Conservation (phyloP, 345 rosid species). For the Lepidium sativum region DNA sequence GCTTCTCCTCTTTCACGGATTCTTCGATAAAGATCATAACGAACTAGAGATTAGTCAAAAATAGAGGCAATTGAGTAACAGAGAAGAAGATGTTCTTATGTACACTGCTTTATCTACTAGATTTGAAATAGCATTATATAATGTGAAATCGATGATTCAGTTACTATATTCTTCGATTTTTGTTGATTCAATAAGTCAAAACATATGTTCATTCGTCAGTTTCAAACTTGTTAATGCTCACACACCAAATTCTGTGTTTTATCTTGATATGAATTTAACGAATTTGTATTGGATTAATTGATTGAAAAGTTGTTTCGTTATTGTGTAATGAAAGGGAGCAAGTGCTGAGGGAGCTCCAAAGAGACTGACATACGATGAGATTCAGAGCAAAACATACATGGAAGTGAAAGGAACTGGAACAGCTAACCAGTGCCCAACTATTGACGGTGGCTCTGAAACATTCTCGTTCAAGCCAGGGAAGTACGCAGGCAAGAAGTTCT, state of each 20-base stretch:
- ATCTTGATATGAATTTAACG: too few species aligned
- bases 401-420: conserved; percentile 97
- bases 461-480: conserved; percentile 80
- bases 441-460: conserved; percentile 65
- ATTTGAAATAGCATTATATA: background rate
- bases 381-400: conserved; percentile 91
- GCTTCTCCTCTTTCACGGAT: background rate
- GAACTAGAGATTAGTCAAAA: background rate
- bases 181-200: background rate
- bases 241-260: background rate
- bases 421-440: conserved; percentile 84
- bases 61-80: background rate
- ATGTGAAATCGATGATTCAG: background rate
- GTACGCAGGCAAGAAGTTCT: conserved; percentile 74
- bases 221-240: background rate
- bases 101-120: background rate
- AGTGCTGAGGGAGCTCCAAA: conserved; percentile 79
- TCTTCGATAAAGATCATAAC: background rate
- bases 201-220: background rate
- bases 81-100: background rate
- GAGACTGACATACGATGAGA: conserved; percentile 88
- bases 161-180: background rate
- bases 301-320: background rate
- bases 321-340: conserved; percentile 53
- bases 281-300: background rate